These are phyloP conservation scores for Phytophthora brassicae DNA, from an alignment of 352 stramenopile genomes.

Conservation along the genomic window DNA sequence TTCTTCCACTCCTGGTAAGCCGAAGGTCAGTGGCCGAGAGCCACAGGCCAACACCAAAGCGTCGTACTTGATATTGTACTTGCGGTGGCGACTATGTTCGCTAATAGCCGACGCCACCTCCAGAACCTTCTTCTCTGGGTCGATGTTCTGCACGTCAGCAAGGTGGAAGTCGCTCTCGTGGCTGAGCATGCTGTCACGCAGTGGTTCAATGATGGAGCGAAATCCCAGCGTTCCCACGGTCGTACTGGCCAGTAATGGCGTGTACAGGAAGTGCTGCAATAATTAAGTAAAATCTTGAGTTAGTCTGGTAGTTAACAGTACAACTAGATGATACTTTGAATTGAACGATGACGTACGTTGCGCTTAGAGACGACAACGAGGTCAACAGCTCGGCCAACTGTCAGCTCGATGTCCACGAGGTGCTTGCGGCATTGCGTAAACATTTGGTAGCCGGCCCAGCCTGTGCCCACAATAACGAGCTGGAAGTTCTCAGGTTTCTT, in stretches of 20 bases:
- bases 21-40: slow-evolving; percentile 95
- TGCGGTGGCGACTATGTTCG: slow-evolving; percentile 27
- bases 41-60: slow-evolving; percentile 93
- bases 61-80: slow-evolving; percentile 92
- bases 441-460: slow-evolving; percentile 80
- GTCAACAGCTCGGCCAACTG: slow-evolving; percentile 51
- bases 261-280: slow-evolving; percentile 97
- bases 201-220: slow-evolving; percentile 95
- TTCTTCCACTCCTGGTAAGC: slow-evolving; percentile 86
- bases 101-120: slow-evolving; percentile 67
- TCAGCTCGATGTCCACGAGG: slow-evolving; percentile 71
- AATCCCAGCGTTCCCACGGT: slow-evolving; percentile 97
- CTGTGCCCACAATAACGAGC: slow-evolving; percentile 73
- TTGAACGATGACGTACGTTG: slow-evolving; percentile 48
- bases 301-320: background rate
- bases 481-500: slow-evolving; percentile 72
- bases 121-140: slow-evolving; percentile 76
- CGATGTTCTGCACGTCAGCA: slow-evolving; percentile 70
- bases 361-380: slow-evolving; percentile 81
- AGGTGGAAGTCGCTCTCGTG: slow-evolving; percentile 77
- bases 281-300: background rate
- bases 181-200: slow-evolving; percentile 84
- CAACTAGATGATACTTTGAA: background rate
- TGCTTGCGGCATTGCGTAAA: slow-evolving; percentile 79
- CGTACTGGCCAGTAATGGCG: slow-evolving; percentile 94